phyloP scores from a whole-genome alignment of 805 yeast species.

The Peterozyma xylosa region DNA sequence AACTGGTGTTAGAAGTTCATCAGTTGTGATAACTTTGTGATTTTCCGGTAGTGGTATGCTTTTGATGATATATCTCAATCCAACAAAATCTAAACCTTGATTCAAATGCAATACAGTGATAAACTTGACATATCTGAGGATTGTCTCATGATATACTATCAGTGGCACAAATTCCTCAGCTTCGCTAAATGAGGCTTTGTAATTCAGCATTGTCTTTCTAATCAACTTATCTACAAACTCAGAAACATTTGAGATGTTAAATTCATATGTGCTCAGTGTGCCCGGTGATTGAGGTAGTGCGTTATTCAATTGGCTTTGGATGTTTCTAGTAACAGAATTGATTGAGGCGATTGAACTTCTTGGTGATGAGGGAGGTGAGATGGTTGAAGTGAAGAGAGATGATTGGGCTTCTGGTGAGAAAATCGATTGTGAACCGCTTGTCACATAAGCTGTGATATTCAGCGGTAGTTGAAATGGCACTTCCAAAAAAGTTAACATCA shows the following conservation, averaged over 20 bases:
- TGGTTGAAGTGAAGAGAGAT: slow-evolving; percentile 12
- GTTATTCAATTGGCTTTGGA: slow-evolving; percentile 10
- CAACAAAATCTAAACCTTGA: slow-evolving; percentile 35
- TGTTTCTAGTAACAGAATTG: slow-evolving; percentile 14
- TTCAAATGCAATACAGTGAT: slow-evolving; percentile 45
- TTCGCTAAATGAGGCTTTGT: slow-evolving; percentile 43
- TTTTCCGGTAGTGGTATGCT: slow-evolving; percentile 16
- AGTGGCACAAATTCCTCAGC: slow-evolving; percentile 78
- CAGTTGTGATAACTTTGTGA: slow-evolving; percentile 1
- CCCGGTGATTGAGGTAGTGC: background rate
- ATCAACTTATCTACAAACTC: slow-evolving; percentile 30
- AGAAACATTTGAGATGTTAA: slow-evolving; percentile 18
- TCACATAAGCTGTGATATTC: slow-evolving; percentile 15
- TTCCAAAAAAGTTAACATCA: slow-evolving; percentile 51
- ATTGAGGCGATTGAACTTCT: slow-evolving; percentile 30
- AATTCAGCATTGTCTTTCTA: slow-evolving; percentile 32
- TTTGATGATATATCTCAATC: slow-evolving; percentile 38
- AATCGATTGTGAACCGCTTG: background rate
- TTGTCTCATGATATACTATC: slow-evolving; percentile 64
- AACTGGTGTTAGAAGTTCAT: slow-evolving; percentile 1
- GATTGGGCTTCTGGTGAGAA: slow-evolving; percentile 14
- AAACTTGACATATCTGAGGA: slow-evolving; percentile 56
- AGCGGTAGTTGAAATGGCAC: slow-evolving; percentile 42
- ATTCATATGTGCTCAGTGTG: slow-evolving; percentile 5
- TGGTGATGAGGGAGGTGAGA: slow-evolving; percentile 34